Conservation (phyloP, 1,284 basidiomycete genomes). For the Austropuccinia psidii region DNA sequence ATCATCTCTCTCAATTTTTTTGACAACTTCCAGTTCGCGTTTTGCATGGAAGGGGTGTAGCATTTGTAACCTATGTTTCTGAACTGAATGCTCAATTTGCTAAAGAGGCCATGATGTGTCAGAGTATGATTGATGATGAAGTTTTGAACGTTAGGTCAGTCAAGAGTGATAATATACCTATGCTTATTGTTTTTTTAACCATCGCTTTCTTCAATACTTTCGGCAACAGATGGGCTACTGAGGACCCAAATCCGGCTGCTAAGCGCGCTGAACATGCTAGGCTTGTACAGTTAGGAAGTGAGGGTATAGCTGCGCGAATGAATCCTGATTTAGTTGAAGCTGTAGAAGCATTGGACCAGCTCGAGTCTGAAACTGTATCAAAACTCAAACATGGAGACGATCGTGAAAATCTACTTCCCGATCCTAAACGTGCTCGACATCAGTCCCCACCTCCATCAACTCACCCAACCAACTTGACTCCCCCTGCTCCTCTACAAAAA, state of each 20-base stretch:
- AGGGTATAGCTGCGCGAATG: constrained; percentile 63
- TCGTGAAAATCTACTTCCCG: constrained; percentile 33
- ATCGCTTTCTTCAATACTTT: neutral
- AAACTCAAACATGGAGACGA: constrained; percentile 37
- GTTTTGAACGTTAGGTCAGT: constrained; percentile 80
- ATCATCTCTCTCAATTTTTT: constrained; percentile 6
- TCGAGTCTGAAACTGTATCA: constrained; percentile 31
- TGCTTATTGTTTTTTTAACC: neutral
- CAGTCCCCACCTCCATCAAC: neutral
- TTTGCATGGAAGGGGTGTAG: constrained; percentile 85
- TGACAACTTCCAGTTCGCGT: constrained; percentile 64
- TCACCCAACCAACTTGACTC: constrained; percentile 50
- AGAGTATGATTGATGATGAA: constrained; percentile 94
- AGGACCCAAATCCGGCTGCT: constrained; percentile 84
- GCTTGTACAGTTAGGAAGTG: constrained; percentile 69
- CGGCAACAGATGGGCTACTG: constrained; percentile 67
- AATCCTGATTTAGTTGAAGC: constrained; percentile 82
- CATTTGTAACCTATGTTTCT: constrained; percentile 87
- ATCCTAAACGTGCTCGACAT: constrained; percentile 34
- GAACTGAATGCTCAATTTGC: constrained; percentile 90
- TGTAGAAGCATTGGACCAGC: constrained; percentile 44
- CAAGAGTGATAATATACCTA: neutral
- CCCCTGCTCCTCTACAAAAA: constrained; percentile 72
- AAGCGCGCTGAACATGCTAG: constrained; percentile 74
- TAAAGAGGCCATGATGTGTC: constrained; percentile 98